Conservation (phyloP, 768 basidiomycete genomes). For the Podaxis sp. region DNA sequence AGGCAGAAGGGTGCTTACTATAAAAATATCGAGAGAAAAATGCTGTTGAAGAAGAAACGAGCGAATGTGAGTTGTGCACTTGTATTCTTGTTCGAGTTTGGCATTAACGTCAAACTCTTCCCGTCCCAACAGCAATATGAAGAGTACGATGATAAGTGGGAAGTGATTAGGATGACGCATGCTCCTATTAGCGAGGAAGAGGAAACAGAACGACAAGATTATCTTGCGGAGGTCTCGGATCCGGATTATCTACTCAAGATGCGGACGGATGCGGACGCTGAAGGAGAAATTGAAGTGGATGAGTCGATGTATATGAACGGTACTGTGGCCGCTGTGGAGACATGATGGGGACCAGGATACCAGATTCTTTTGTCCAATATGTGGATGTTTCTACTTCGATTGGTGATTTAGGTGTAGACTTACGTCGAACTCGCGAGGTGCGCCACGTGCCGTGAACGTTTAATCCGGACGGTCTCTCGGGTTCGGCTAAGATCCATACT, state of each 20-base stretch:
- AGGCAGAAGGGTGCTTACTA: constrained; percentile 77
- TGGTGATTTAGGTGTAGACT: neutral
- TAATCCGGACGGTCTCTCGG: neutral
- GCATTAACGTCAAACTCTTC: neutral
- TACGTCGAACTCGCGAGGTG: neutral
- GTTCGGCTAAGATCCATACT: neutral
- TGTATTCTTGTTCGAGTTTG: neutral
- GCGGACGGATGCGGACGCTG: constrained; percentile 62
- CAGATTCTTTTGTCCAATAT: neutral
- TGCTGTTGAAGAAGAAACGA: constrained; percentile 83
- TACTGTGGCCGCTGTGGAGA: neutral
- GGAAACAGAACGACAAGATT: constrained; percentile 75
- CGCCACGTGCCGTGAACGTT: neutral
- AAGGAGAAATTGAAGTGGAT: constrained; percentile 55
- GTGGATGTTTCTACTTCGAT: neutral
- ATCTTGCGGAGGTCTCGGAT: constrained; percentile 75
- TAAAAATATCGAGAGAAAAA: constrained; percentile 87
- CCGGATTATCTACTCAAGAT: constrained; percentile 53
- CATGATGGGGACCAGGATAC: neutral
- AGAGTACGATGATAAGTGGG: constrained; percentile 79
- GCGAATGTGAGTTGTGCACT: constrained; percentile 55
- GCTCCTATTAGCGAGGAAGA: constrained; percentile 72
- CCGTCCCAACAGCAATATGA: constrained; percentile 55
- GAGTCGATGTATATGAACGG: constrained; percentile 24
- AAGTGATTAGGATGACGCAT: constrained; percentile 73